Conservation (phyloP, 306 rosid genomes). For the Vigna trinervia region DNA sequence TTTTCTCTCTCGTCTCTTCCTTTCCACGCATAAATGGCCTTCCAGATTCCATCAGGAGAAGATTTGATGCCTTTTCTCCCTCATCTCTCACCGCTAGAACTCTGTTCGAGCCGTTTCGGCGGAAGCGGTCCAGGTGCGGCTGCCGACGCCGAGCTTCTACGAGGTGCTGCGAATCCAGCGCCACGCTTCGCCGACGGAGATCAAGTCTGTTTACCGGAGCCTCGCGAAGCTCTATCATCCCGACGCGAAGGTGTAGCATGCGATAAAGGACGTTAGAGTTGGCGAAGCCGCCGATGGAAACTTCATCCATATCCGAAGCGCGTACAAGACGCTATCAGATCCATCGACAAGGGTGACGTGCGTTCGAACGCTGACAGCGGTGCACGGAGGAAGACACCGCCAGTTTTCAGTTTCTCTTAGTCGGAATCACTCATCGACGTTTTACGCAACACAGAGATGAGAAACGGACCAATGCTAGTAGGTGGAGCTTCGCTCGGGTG, state of each 20-base stretch:
- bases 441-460: conserved; percentile 70
- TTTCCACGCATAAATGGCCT: no score
- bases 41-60: no score
- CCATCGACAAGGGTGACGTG: conserved; percentile 74
- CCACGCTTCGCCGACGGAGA: conserved; percentile 49
- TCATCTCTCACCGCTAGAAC: background rate
- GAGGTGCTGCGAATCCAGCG: conserved; percentile 44
- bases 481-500: background rate
- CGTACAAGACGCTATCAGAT: conserved; percentile 84
- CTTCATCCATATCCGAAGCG: conserved; percentile 78
- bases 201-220: conserved; percentile 55
- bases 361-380: conserved; percentile 59
- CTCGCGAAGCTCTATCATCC: conserved; percentile 66
- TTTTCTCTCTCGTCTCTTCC: no score
- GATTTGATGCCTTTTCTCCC: background rate
- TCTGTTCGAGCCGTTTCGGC: conserved; percentile 24
- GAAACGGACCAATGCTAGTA: conserved; percentile 99
- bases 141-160: conserved; percentile 45
- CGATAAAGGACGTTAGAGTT: conserved; percentile 46
- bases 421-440: conserved; percentile 29
- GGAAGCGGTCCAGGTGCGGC: background rate
- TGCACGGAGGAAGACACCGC: conserved; percentile 30
- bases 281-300: conserved; percentile 52
- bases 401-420: conserved; percentile 10
- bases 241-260: conserved; percentile 52